A percentile compares a stretch with the other conserved stretches of the same genome.
Evolutionary conservation across 2,329 filamentous ascomycete species (phyloP).

Genomic region (Ilyonectria sp.): DNA sequence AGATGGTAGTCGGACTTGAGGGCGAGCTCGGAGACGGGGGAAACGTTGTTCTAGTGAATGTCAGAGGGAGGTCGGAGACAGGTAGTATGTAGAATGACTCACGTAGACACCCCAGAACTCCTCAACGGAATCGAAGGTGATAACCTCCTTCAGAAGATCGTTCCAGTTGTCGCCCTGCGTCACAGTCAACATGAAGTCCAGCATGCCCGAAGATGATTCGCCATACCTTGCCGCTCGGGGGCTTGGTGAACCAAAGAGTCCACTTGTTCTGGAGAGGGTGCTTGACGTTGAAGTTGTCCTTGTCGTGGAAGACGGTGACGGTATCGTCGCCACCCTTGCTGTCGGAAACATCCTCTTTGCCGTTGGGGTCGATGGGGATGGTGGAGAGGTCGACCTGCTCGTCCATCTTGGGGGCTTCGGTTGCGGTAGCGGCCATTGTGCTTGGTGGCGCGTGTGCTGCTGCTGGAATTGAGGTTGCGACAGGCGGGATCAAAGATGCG

Average conservation of each 20-base stretch:
- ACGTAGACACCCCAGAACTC: constrained; percentile 99
- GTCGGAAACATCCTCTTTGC: constrained; percentile 67
- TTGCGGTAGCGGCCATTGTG: constrained; percentile 56
- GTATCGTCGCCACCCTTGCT: constrained; percentile 70
- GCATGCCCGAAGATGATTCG: constrained; percentile 13
- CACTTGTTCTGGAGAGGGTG: constrained; percentile 97
- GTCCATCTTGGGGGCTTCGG: constrained; percentile 56
- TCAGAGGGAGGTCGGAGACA: constrained; percentile 36
- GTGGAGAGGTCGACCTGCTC: constrained; percentile 78
- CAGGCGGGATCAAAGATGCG: constrained; percentile 26
- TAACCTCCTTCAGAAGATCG: constrained; percentile 97
- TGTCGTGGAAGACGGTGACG: constrained; percentile 97
- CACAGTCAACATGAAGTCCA: constrained; percentile 33
- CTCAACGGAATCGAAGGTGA: constrained; percentile 98
- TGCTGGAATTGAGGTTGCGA: constrained; percentile 33
- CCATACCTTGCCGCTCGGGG: constrained; percentile 90
- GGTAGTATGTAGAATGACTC: constrained; percentile 58
- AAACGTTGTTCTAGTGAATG: constrained; percentile 90
- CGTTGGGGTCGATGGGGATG: constrained; percentile 76
- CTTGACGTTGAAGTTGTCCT: constrained; percentile 99
- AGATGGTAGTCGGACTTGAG: constrained; percentile 99
- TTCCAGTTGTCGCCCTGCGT: constrained; percentile 96
- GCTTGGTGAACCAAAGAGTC: constrained; percentile 99
- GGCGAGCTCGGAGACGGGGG: constrained; percentile 92
- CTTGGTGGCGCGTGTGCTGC: constrained; percentile 29